These are phyloP conservation scores for Trichoderma asperelloides DNA, from an alignment of 495 filamentous ascomycete species.

Conservation along the genomic window DNA sequence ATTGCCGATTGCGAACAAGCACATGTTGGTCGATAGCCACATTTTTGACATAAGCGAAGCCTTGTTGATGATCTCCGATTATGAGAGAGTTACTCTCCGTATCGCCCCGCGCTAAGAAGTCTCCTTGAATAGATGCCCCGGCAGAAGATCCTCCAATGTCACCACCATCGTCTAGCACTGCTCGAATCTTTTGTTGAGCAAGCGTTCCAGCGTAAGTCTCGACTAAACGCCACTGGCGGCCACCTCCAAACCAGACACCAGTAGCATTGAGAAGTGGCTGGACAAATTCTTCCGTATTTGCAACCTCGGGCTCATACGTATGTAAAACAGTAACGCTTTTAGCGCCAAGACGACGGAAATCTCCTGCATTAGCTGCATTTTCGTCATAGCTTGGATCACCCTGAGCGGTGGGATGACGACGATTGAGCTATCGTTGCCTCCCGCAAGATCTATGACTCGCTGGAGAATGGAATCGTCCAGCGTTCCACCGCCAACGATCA, in stretches of 20 bases:
- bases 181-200: slow-evolving; percentile 22
- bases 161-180: slow-evolving; percentile 23
- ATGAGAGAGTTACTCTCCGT: slow-evolving; percentile 22
- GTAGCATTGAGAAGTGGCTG: slow-evolving; percentile 20
- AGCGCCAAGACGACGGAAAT: slow-evolving; percentile 24
- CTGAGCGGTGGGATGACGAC: slow-evolving; percentile 35
- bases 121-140: slow-evolving; percentile 27
- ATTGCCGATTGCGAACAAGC: slow-evolving; percentile 23
- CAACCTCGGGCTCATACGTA: slow-evolving; percentile 24
- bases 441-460: slow-evolving; percentile 32
- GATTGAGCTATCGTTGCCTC: slow-evolving; percentile 33
- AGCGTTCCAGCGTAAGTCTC: slow-evolving; percentile 28
- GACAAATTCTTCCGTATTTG: slow-evolving; percentile 25
- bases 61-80: slow-evolving; percentile 25
- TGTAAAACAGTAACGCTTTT: slow-evolving; percentile 25
- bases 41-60: slow-evolving; percentile 24
- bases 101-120: slow-evolving; percentile 26
- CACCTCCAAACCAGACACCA: slow-evolving; percentile 26
- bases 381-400: slow-evolving; percentile 21
- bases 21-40: slow-evolving; percentile 28
- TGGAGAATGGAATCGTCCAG: slow-evolving; percentile 14
- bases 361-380: slow-evolving; percentile 20
- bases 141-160: slow-evolving; percentile 26
- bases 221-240: slow-evolving; percentile 25
- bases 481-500: slow-evolving; percentile 26